These are phyloP conservation scores for Diaporthe humulicola DNA, from an alignment of 2,329 filamentous ascomycete species.

Conservation along the genomic window DNA sequence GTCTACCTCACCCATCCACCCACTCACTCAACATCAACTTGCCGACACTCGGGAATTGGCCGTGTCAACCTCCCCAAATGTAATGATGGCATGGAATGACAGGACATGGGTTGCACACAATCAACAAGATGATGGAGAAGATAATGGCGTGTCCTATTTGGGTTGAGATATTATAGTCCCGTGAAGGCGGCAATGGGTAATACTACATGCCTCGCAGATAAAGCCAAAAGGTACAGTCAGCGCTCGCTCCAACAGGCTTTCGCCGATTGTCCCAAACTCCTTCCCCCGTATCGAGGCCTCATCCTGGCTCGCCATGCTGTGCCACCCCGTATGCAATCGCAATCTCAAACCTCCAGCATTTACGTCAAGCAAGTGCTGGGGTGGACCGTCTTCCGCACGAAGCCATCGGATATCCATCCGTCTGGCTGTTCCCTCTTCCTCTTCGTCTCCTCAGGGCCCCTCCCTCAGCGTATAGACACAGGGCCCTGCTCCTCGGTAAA, in stretches of 20 bases:
- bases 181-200: neutral
- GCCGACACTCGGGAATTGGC: neutral
- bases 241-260: constrained; percentile 22
- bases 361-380: neutral
- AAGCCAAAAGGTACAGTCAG: constrained; percentile 16
- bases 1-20: neutral
- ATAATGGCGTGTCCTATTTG: neutral
- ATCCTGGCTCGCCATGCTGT: constrained; percentile 19
- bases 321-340: constrained; percentile 5
- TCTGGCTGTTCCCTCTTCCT: neutral
- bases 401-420: neutral
- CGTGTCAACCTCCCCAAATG: neutral
- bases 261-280: constrained; percentile 23
- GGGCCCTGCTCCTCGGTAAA: neutral
- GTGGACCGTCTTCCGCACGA: neutral
- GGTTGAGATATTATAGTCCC: constrained; percentile 6
- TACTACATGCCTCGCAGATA: constrained; percentile 5
- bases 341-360: constrained; percentile 8
- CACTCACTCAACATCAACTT: neutral
- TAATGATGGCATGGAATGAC: too few relatives aligned
- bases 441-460: neutral
- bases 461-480: neutral
- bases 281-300: neutral
- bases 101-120: too few relatives aligned
- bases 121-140: neutral